Conservation (phyloP, 2,329 filamentous ascomycete species). For the Venturia pyrina region DNA sequence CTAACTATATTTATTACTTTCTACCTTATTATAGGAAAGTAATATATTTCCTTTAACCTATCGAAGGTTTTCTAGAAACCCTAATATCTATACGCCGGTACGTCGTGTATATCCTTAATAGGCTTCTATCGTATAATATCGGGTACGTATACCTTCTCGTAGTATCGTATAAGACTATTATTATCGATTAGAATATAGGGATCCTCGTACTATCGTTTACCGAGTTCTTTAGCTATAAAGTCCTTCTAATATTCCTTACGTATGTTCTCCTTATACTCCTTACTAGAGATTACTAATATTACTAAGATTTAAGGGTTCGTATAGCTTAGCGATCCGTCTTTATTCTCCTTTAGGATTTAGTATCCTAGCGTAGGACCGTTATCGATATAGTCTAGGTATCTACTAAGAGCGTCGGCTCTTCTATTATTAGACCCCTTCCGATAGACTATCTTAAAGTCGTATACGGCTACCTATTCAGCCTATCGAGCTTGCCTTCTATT, state of each 20-base stretch:
- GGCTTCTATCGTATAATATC: neutral
- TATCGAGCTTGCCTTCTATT: constrained; percentile 17
- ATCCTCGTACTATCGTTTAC: neutral
- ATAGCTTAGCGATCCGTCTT: neutral
- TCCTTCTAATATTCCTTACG: neutral
- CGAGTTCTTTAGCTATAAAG: neutral
- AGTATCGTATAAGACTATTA: neutral
- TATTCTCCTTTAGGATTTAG: neutral
- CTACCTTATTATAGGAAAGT: neutral
- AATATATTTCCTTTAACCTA: neutral
- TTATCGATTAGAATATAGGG: neutral
- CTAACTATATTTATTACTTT: neutral
- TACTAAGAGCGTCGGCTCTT: too few species aligned
- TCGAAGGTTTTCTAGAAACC: neutral
- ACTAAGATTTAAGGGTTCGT: neutral
- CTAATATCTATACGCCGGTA: neutral
- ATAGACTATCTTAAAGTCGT: constrained; percentile 11
- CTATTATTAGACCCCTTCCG: neutral
- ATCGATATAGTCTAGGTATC: neutral
- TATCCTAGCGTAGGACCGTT: neutral
- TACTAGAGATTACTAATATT: neutral
- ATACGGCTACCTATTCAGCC: constrained; percentile 14
- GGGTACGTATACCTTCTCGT: neutral
- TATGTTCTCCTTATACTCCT: neutral
- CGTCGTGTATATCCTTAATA: neutral